Evolutionary conservation across 2,329 filamentous ascomycete genomes (phyloP), one percentile per base, ranked within the genome.

Genomic region (Pyrenophora tritici-repentis): DNA sequence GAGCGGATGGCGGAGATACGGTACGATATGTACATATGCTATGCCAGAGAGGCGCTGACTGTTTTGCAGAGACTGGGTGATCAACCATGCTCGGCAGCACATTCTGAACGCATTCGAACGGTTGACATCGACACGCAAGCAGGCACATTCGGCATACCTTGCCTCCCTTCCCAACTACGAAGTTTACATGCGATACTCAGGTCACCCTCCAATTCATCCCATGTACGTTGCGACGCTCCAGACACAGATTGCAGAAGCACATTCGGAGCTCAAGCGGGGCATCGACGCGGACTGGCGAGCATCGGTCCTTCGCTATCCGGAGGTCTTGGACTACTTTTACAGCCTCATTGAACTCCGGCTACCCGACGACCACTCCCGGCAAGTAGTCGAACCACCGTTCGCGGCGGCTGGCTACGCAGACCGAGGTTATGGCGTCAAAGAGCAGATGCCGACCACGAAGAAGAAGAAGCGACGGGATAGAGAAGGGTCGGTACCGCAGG

Each of bases 251-350:
- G 77, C 81, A 33, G 80, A 83, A 49, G 88, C 87, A 18, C 83
- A 90, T 65, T 79, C 79, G 13, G 79, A 81, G 41, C 79, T 90
- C 54, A 90, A 90, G 73, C 81, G 84, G 42, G 88, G 87, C 54
- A 88, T 91, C 63, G 88, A 91, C 63, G 86, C 89, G 55, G 89
- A 91, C 75, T 93, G 89, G 89, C 83, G 86, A 63, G 80, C 83
- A 24, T 87, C 86, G 40, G 88, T 91, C 33, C 83, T 90, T 63
- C 82, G 86, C 47, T 93, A 92, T 63, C 89, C 89, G 4, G 87
- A 91, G 68, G 70, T 92, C n/a, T 78, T 93, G 47, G 86, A 91
- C 72, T 91, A 92, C 73, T 92, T 88, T 68, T 92, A 87, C 73
- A 80, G 83, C 52, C 77, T 91, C 32, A 86, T 91, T 31, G 83